These are phyloP conservation scores for Haplographium delicatum DNA, from an alignment of 495 filamentous ascomycete genomes.

Conservation along the genomic window DNA sequence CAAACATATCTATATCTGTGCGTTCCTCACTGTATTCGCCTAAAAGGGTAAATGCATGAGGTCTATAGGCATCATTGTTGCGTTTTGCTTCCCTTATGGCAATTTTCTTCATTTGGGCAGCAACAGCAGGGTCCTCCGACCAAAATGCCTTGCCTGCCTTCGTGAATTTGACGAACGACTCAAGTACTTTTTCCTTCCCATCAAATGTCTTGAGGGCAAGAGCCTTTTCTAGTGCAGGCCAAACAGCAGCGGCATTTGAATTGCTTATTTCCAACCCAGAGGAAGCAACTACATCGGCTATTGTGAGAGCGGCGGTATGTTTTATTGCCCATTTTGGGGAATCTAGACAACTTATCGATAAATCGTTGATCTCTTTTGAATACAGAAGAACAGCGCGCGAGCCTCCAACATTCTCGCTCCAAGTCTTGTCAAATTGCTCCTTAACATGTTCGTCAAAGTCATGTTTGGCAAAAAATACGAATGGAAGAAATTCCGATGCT, in stretches of 20 bases:
- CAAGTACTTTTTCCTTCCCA: constrained; percentile 85
- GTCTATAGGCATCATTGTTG: constrained; percentile 75
- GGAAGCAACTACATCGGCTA: constrained; percentile 65
- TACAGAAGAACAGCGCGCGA: constrained; percentile 76
- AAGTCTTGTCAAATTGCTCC: constrained; percentile 72
- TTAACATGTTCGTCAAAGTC: constrained; percentile 73
- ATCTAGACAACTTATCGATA: constrained; percentile 61
- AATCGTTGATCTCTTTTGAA: constrained; percentile 68
- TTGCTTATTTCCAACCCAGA: constrained; percentile 45
- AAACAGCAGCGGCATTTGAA: constrained; percentile 58
- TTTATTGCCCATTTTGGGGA: constrained; percentile 85
- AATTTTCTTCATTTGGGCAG: constrained; percentile 50
- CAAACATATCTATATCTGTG: constrained; percentile 58
- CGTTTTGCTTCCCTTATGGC: constrained; percentile 83
- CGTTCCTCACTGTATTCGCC: constrained; percentile 63
- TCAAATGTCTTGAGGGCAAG: constrained; percentile 85
- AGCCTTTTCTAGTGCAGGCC: constrained; percentile 77
- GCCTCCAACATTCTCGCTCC: constrained; percentile 86
- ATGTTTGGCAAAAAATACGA: constrained; percentile 82
- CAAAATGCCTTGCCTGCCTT: constrained; percentile 56
- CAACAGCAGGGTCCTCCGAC: constrained; percentile 40
- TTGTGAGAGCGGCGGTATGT: constrained; percentile 75
- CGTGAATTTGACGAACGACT: constrained; percentile 75
- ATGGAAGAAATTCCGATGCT: constrained; percentile 69
- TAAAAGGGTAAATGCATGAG: constrained; percentile 65